Evolutionary conservation across 2,329 filamentous ascomycete genomes (phyloP).

Genomic region (Pyrenochaeta sp.): DNA sequence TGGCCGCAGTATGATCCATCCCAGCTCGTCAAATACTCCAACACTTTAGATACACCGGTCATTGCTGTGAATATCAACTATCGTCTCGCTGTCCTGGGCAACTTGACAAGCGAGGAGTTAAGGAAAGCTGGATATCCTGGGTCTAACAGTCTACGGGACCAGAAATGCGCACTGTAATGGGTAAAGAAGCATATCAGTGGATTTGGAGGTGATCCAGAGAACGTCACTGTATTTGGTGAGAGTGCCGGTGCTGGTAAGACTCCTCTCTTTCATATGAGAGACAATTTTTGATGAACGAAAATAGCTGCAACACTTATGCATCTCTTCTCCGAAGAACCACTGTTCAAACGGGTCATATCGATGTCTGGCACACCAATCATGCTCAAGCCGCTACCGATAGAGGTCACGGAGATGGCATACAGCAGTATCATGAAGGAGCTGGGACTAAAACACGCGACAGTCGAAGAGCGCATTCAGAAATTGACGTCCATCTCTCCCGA

Average conservation of each 20-base stretch:
- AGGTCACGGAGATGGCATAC: slow-evolving; percentile 52
- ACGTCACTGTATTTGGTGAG: slow-evolving; percentile 52
- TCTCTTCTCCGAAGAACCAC: slow-evolving; percentile 22
- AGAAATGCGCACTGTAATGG: slow-evolving; percentile 46
- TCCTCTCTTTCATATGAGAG: not conserved
- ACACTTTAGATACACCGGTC: slow-evolving; percentile 50
- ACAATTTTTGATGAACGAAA: slow-evolving; percentile 9
- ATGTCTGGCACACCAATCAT: slow-evolving; percentile 47
- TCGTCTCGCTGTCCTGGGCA: slow-evolving; percentile 28
- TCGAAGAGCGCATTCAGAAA: slow-evolving; percentile 48
- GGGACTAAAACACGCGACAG: slow-evolving; percentile 42
- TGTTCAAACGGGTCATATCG: slow-evolving; percentile 30
- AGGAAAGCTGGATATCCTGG: slow-evolving; percentile 46
- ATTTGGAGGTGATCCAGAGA: slow-evolving; percentile 45
- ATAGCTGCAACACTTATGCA: slow-evolving; percentile 26
- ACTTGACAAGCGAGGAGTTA: slow-evolving; percentile 56
- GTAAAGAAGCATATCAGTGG: slow-evolving; percentile 37
- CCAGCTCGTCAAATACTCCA: slow-evolving; percentile 53
- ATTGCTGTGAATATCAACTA: slow-evolving; percentile 49
- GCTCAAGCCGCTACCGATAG: slow-evolving; percentile 44
- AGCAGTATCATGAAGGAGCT: slow-evolving; percentile 46
- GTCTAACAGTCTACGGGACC: slow-evolving; percentile 37
- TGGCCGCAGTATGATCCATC: slow-evolving; percentile 60
- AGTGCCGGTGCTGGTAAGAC: slow-evolving; percentile 54
- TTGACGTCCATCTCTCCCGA: slow-evolving; percentile 48